Base-by-base conservation (phyloP, 1,284 basidiomycete species). In the Leccinum griseonigrum region DNA sequence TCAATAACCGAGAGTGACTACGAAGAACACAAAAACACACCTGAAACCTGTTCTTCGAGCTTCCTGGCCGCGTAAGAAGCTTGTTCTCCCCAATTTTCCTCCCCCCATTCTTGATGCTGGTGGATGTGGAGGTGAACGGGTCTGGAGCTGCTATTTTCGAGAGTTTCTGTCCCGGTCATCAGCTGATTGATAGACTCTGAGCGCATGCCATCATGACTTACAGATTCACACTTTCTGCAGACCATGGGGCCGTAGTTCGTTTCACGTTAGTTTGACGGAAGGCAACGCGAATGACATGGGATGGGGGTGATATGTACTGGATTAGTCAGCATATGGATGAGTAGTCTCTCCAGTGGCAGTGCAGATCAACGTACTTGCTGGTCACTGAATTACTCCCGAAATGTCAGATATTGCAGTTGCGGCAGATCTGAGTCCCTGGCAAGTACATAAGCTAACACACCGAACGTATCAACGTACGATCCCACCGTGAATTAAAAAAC, bases 81-180 rank as follows among this genome's bases (percentile, higher is more conserved):
- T 93, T 93, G 79, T 92, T 93, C 79, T 91, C 91, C 57, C 88
- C 90, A 54, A 94, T 83, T 74, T 85, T 92, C 66, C 92, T 84
- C 26, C 85, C 84, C 57, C 91, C 90, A 26, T 89, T 86, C 77
- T 89, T 92, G 76, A 92, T 88, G 66, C 85, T 84, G 61, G 78
- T 76, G 3, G 88, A 87, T 55, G 87, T 88, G 13, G 88, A 81
- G 48, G 81, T 83, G 76, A 91, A 92, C 34, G 90, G 90, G 76
- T 92, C 90, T 58, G 90, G 90, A 3, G 90, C 90, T 59, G 90
- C 90, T 56, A 92, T 79, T 73, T 89, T 90, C 62, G 89, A 91
- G 60, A 90, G 83, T 89, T 91, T 91, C 88, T 91, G 76, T 51
- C 40, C 56, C 62, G 60, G 60, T 57, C 16, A 56, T 66, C 36